phyloP scores from a whole-genome alignment of 2,329 filamentous ascomycete species.

The Phialocephala subalpina region DNA sequence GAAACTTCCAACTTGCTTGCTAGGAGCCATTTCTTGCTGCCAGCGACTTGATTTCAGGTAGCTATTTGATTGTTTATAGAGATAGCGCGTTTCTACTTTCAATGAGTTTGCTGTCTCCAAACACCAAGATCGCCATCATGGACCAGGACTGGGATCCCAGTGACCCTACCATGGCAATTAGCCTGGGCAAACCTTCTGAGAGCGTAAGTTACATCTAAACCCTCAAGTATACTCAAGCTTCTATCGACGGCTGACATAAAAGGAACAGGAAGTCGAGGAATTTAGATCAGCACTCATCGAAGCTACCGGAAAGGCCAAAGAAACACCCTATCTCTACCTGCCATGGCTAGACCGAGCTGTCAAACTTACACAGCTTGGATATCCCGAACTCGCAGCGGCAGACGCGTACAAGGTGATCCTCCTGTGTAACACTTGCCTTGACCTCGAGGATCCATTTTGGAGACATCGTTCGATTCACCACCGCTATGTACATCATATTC shows the following conservation, averaged over 20 bases:
- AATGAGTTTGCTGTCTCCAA: background rate
- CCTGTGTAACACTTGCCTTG: conserved; percentile 13
- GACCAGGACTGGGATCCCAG: conserved; percentile 4
- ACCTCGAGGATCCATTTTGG: conserved; percentile 3
- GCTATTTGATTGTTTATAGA: too few species aligned
- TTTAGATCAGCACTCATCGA: background rate
- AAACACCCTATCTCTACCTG: conserved; percentile 6
- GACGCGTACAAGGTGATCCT: conserved; percentile 28
- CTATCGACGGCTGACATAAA: background rate
- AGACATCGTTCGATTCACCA: conserved; percentile 13
- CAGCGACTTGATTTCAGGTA: too few species aligned
- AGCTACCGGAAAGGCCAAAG: background rate
- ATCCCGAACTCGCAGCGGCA: conserved; percentile 23
- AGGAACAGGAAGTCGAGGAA: conserved; percentile 1
- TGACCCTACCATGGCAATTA: background rate
- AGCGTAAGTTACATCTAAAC: background rate
- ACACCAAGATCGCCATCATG: background rate
- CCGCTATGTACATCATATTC: conserved; percentile 7
- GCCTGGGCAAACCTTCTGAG: background rate
- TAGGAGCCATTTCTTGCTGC: too few species aligned
- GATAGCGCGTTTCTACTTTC: too few species aligned
- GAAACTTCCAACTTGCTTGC: background rate
- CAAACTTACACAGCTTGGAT: conserved; percentile 16
- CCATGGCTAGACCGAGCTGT: conserved; percentile 17
- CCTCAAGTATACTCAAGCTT: background rate